Evolutionary conservation across 305 asterid species (phyloP), one percentile per base, ranked within the genome.

Genomic region (Fraxinus dipetala): DNA sequence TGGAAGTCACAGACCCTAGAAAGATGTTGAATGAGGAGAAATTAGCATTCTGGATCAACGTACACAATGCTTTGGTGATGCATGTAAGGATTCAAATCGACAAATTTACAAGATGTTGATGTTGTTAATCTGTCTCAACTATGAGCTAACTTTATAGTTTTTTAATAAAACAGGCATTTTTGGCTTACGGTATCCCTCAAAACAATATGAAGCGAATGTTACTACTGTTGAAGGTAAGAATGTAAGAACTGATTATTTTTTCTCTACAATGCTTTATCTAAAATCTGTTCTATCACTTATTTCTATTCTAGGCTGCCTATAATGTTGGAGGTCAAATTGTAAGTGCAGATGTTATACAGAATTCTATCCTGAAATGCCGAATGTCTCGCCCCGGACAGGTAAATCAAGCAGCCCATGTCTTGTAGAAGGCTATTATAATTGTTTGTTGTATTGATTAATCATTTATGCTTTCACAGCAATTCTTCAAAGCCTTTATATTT

Each of bases 41-140:
- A 87, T 78, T 96, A 82, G 98, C 98, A 0, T 96, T 96, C 85
- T 94, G 99, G 98, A 92, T 94, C 88, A 96, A 96, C 78, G 85
- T 96, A 61, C 99, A 94, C 86, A 96, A 96, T 81, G 91, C 99
- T 72, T 87, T 96, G 86, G 96, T 96, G 91, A 94, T 96, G 99
- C 99, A 96, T 89, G 99, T 96, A 94, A 87, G 83, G 18, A 82
- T 75, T 80, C 77, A 54, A 34, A 35, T 40, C 40, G 7, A 16
- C 26, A 38, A 78, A 67, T 28, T 24, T 34, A 32, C 9, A 70
- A 20, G 79, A 72, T 34, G 16, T 22, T 78, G 73, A 35, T 80
- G 70, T 79, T 38, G 32, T 54, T 26, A 81, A 78, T 82, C 36
- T 73, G 26, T 76, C 73, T 75, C 36, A 24, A 79, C 81, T 79